Conservation (phyloP, 1,284 basidiomycete species). For the Pascua guehoae region DNA sequence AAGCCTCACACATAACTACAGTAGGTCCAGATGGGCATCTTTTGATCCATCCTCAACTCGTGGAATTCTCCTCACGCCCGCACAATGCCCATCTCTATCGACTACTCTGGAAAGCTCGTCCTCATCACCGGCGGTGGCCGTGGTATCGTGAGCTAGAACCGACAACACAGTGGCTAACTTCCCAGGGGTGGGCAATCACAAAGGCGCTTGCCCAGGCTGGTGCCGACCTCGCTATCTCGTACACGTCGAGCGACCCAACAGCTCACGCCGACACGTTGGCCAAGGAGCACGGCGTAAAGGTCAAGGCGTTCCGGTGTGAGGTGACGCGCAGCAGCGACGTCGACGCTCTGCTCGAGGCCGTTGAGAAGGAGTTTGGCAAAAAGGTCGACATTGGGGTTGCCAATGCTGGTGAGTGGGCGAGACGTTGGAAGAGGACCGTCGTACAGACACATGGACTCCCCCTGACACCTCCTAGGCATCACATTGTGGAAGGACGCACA, state of each 20-base stretch:
- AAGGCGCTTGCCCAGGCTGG: slow-evolving; percentile 35
- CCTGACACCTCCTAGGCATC: slow-evolving; percentile 21
- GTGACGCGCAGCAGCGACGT: slow-evolving; percentile 29
- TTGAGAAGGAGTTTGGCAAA: slow-evolving; percentile 1
- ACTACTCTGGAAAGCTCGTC: slow-evolving; percentile 32
- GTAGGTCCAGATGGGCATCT: too few relatives aligned
- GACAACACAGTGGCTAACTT: too few relatives aligned
- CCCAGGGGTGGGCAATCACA: slow-evolving; percentile 26
- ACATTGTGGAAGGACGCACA: slow-evolving; percentile 40
- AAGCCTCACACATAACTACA: too few relatives aligned
- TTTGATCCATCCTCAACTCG: too few relatives aligned
- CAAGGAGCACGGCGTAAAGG: not conserved
- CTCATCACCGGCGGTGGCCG: slow-evolving; percentile 35
- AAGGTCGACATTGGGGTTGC: slow-evolving; percentile 14
- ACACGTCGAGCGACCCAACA: slow-evolving; percentile 37
- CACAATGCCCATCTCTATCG: slow-evolving; percentile 19
- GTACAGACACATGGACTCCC: not conserved
- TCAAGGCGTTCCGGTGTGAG: slow-evolving; percentile 37
- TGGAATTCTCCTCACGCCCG: too few relatives aligned
- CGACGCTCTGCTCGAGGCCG: slow-evolving; percentile 18
- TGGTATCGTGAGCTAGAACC: slow-evolving; percentile 18
- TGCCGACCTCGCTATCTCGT: slow-evolving; percentile 42
- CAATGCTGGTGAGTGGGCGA: slow-evolving; percentile 47
- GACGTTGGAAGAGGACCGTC: not conserved
- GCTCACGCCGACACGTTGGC: slow-evolving; percentile 14